A percentile compares a stretch with the other conserved stretches of the same genome.
Evolutionary conservation across 2,329 filamentous ascomycete genomes (phyloP).

Genomic region (Arachnomyces sp.): DNA sequence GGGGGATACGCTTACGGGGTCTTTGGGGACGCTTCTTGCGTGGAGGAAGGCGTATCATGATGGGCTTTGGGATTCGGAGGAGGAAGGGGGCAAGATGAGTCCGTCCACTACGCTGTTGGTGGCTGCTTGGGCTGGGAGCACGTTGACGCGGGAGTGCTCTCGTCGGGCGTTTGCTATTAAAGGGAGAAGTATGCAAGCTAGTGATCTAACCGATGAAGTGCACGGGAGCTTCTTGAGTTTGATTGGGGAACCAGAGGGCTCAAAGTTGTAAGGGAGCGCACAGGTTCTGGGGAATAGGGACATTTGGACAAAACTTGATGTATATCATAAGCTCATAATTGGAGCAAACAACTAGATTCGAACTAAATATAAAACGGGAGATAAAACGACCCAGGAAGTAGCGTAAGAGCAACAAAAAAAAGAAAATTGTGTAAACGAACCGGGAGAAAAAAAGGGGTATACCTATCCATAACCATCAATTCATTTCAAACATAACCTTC

Average conservation of each 20-base stretch:
- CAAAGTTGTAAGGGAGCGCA: slow-evolving; percentile 22
- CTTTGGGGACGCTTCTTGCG: slow-evolving; percentile 76
- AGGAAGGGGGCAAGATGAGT: slow-evolving; percentile 48
- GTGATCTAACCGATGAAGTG: slow-evolving; percentile 85
- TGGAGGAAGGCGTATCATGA: slow-evolving; percentile 86
- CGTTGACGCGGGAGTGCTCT: slow-evolving; percentile 84
- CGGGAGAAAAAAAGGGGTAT: too few species aligned
- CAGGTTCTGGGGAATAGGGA: slow-evolving; percentile 20
- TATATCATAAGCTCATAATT: too few species aligned
- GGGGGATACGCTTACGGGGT: slow-evolving; percentile 88
- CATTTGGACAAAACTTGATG: too few species aligned
- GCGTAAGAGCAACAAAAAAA: too few species aligned
- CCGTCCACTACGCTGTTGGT: slow-evolving; percentile 57
- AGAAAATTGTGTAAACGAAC: too few species aligned
- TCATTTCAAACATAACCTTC: too few species aligned
- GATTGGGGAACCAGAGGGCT: slow-evolving; percentile 60
- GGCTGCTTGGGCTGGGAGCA: slow-evolving; percentile 77
- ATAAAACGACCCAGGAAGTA: too few species aligned
- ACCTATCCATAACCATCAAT: too few species aligned
- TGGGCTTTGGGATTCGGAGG: slow-evolving; percentile 58
- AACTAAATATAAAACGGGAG: too few species aligned
- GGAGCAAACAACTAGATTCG: too few species aligned
- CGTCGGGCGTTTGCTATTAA: slow-evolving; percentile 76
- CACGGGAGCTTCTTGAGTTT: slow-evolving; percentile 70
- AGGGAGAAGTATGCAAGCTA: slow-evolving; percentile 82